Conservation (phyloP, 805 yeast species). For the Sugiyamaella floridensis region DNA sequence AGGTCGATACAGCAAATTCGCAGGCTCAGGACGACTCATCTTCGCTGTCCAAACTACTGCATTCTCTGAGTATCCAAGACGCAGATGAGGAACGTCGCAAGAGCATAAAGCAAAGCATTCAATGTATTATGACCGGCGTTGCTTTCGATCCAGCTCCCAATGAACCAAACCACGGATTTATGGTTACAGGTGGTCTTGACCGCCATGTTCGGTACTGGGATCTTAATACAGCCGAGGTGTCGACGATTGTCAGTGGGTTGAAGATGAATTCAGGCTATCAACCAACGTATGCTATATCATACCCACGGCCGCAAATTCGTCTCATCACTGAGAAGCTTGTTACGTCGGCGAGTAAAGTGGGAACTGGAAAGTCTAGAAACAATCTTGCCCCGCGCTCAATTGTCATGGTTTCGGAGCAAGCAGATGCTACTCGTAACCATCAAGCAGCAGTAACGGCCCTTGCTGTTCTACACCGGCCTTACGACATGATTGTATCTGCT, state of each 20-base stretch:
- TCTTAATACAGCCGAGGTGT: conserved; percentile 27
- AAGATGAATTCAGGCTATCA: conserved; percentile 16
- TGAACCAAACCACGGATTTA: conserved; percentile 12
- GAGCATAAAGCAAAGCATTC: neutral
- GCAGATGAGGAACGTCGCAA: neutral
- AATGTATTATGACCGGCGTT: neutral
- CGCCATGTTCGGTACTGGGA: conserved; percentile 33
- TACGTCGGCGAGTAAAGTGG: conserved; percentile 13
- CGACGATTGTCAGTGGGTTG: conserved; percentile 30
- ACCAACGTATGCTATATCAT: conserved; percentile 17
- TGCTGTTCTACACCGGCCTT: conserved; percentile 42
- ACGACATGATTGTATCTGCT: conserved; percentile 54
- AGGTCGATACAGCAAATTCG: conserved; percentile 2
- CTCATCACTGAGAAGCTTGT: conserved; percentile 36
- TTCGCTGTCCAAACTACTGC: neutral
- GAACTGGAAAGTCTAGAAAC: conserved; percentile 5
- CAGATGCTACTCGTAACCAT: conserved; percentile 39
- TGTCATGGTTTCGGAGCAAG: conserved; percentile 39
- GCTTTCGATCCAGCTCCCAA: neutral
- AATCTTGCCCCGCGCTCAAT: conserved; percentile 28
- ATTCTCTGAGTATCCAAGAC: neutral
- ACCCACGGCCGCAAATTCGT: conserved; percentile 34
- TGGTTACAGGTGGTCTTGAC: conserved; percentile 30
- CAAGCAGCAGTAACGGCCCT: conserved; percentile 47
- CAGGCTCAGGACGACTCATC: neutral